A percentile compares a stretch with the other conserved stretches of the same genome.
Evolutionary conservation across 192 early-diverging fungal species (phyloP).

Genomic region (Helicostylum pulchrum): DNA sequence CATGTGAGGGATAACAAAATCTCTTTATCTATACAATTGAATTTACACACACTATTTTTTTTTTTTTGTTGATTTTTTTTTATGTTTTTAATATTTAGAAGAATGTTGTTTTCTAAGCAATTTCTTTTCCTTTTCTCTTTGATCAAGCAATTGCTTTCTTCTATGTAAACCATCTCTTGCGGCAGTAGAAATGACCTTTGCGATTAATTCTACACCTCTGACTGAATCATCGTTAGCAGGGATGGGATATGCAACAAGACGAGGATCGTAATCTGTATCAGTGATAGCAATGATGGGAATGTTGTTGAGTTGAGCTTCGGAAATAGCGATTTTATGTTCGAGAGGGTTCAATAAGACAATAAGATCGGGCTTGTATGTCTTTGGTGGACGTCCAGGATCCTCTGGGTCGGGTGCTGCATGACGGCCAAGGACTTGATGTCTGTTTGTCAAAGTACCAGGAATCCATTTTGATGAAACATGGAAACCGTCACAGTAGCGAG

Average conservation of each 20-base stretch:
- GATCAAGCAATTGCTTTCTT: conserved; percentile 35
- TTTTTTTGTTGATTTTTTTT: too few species aligned
- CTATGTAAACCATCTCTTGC: conserved; percentile 58
- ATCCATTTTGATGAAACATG: conserved; percentile 80
- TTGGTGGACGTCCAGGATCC: conserved; percentile 35
- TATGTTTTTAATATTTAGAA: too few species aligned
- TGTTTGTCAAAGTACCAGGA: conserved; percentile 87
- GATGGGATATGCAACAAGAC: conserved; percentile 82
- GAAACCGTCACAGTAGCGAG: conserved; percentile 69
- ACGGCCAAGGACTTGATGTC: conserved; percentile 63
- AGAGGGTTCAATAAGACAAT: conserved; percentile 80
- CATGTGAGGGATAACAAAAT: too few species aligned
- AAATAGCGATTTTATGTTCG: conserved; percentile 77
- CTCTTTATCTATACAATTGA: too few species aligned
- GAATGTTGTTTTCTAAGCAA: conserved; percentile 6
- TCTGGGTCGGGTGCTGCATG: conserved; percentile 47
- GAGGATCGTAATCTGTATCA: conserved; percentile 90
- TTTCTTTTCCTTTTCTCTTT: conserved; percentile 28
- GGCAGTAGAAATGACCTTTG: conserved; percentile 73
- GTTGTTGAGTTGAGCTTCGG: conserved; percentile 70
- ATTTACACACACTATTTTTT: too few species aligned
- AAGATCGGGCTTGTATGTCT: conserved; percentile 73
- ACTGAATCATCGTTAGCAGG: conserved; percentile 93
- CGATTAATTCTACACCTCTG: conserved; percentile 72
- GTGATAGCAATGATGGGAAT: conserved; percentile 89